Percentiles rank a stretch among this genome's conserved stretches.
Evolutionary conservation across 2,329 filamentous ascomycete species (phyloP).

Genomic region (Aspergillus aculeatus): DNA sequence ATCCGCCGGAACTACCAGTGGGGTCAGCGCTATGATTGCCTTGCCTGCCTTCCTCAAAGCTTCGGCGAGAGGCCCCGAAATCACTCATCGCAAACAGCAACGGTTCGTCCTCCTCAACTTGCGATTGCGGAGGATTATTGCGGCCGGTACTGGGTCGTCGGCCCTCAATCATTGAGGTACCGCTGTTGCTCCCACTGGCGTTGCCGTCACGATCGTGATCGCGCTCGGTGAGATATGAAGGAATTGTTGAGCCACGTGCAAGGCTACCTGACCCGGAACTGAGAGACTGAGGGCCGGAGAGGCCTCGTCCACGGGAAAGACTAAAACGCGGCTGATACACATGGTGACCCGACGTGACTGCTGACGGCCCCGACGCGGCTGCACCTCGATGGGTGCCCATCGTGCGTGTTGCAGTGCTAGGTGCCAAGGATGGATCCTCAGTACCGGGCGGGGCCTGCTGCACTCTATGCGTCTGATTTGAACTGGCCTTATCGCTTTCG

Average conservation of each 20-base stretch:
- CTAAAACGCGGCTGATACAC: constrained; percentile 41
- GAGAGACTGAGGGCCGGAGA: constrained; percentile 39
- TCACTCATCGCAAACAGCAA: constrained; percentile 49
- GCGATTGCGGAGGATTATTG: constrained; percentile 27
- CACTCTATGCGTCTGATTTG: constrained; percentile 22
- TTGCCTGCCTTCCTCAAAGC: constrained; percentile 42
- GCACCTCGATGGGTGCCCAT: constrained; percentile 21
- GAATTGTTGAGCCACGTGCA: constrained; percentile 34
- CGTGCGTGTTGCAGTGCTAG: constrained; percentile 22
- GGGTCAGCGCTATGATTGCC: constrained; percentile 33
- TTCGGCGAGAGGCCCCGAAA: constrained; percentile 43
- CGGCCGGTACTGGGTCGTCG: constrained; percentile 38
- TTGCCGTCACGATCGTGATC: constrained; percentile 41
- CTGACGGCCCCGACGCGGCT: constrained; percentile 24
- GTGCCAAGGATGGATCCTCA: constrained; percentile 23
- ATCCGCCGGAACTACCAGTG: constrained; percentile 24
- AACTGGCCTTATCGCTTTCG: constrained; percentile 21
- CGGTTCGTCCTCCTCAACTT: constrained; percentile 45
- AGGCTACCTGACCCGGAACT: constrained; percentile 43
- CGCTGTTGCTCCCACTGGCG: constrained; percentile 43
- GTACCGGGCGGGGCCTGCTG: constrained; percentile 15
- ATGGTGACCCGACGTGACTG: constrained; percentile 32
- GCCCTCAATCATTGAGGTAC: constrained; percentile 33
- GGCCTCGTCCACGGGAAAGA: constrained; percentile 38
- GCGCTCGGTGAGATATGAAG: constrained; percentile 34